Conservation (phyloP, 1,139 yeast genomes). For the Blastobotrys capitulatus region DNA sequence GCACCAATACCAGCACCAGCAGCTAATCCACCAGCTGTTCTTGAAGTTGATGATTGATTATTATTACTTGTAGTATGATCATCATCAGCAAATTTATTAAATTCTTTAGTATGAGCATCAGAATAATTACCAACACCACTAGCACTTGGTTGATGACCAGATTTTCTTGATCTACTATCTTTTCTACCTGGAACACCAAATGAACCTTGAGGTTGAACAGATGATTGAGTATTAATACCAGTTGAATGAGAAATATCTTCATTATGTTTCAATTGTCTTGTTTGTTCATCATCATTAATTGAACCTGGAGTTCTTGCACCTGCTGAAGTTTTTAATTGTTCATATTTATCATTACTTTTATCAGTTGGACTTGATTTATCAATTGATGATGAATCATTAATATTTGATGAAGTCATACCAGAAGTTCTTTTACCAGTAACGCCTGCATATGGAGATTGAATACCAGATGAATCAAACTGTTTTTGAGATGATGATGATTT, state of each 20-base stretch:
- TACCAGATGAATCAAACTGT: neutral
- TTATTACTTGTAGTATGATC: too few species aligned
- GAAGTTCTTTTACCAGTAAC: neutral
- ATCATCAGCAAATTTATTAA: neutral
- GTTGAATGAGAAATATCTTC: neutral
- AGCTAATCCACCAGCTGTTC: neutral
- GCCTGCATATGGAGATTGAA: neutral
- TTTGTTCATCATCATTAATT: too few species aligned
- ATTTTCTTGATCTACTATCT: neutral
- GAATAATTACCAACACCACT: neutral
- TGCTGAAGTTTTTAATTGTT: too few species aligned
- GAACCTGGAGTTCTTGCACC: too few species aligned
- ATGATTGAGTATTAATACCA: neutral
- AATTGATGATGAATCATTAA: neutral
- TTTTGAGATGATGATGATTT: neutral
- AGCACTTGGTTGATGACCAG: neutral
- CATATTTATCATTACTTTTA: too few species aligned
- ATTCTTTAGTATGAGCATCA: neutral
- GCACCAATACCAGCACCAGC: neutral
- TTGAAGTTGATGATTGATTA: neutral
- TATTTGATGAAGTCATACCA: neutral
- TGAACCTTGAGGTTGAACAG: neutral
- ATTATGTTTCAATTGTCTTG: too few species aligned
- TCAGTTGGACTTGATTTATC: too few species aligned
- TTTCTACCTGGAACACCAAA: conserved; percentile 1